Evolutionary conservation across 495 filamentous ascomycete genomes (phyloP), one percentile per base, ranked within the genome.

Genomic region (Penicillium goetzii): DNA sequence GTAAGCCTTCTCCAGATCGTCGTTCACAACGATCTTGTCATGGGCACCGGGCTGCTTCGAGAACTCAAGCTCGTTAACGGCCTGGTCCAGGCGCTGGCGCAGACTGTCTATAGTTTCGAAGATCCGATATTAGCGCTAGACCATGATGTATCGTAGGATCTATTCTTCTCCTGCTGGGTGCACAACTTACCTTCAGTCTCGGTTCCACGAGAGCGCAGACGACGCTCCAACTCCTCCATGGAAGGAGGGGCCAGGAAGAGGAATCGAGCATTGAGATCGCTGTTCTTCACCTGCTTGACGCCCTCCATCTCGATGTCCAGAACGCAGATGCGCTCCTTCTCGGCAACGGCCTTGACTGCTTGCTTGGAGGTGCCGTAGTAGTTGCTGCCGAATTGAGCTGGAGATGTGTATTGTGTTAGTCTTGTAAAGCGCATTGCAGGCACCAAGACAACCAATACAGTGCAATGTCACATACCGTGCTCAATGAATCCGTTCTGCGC

Each of bases 281-380:
- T 87, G 15, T 84, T 84, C 72, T 91, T 91, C 61, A 99, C 91
- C 80, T 97, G 95, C 78, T 97, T 97, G 51, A 97, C 93, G 32
- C 94, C 95, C 87, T 97, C 93, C 89, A 97, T 94, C 83, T 97
- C 95, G 73, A 97, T 99, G 76, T 99, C 81, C 40, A 83, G 68
- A 4, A 83, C 76, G 55, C 77, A 80, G 32, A 83, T 80, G 34
- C 74, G 69, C 38, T 72, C 68, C 60, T 88, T 84, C 63, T 84
- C 84, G 7, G 84, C 83, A 64, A 95, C 86, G 60, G 91, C 84
- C 76, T 88, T 84, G 62, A 97, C 89, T 5, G 91, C 91, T 65
- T 83, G 79, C 55, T 90, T 84, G 64, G 85, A 89, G 8, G 93
- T 98, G 23, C 94, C 94, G 76, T 97, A 98, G 75, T 84, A 78